phyloP scores from a whole-genome alignment of 2,329 filamentous ascomycete genomes.

The Chrysoporthe cubensis region DNA sequence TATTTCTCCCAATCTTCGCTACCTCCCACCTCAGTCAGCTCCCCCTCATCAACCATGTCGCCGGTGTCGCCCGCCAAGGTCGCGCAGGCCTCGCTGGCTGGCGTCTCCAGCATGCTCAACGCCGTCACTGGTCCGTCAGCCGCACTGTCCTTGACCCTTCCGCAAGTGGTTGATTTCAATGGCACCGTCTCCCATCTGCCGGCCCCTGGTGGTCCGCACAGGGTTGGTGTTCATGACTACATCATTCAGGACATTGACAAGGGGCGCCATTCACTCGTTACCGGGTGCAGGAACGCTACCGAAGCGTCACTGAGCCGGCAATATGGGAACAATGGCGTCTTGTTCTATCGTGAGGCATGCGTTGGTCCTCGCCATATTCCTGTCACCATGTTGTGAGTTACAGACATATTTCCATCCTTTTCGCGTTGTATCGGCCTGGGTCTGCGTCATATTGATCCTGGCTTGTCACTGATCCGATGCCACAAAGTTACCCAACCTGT shows the following conservation, averaged over 20 bases:
- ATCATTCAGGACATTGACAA: background rate
- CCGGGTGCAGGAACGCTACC: background rate
- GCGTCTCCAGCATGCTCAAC: background rate
- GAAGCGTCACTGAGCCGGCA: background rate
- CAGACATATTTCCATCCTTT: background rate
- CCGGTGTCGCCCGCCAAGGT: constrained; percentile 9
- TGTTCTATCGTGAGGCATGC: constrained; percentile 11
- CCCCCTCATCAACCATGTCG: constrained; percentile 18
- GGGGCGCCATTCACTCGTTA: background rate
- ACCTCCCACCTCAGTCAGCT: background rate
- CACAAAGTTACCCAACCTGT: constrained; percentile 25
- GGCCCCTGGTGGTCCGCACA: background rate
- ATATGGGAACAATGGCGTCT: constrained; percentile 6
- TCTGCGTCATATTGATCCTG: background rate
- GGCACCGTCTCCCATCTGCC: constrained; percentile 8
- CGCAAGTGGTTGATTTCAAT: constrained; percentile 16
- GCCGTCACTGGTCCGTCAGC: background rate
- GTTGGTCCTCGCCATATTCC: constrained; percentile 14
- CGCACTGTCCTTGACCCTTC: background rate
- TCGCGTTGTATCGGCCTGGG: background rate
- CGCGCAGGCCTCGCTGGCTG: constrained; percentile 10
- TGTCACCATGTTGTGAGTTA: constrained; percentile 23
- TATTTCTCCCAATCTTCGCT: background rate
- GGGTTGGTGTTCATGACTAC: constrained; percentile 13
- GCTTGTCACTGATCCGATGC: constrained; percentile 11